phyloP scores from a whole-genome alignment of 2,329 filamentous ascomycete species.

The Dothidotthia symphoricarpi region DNA sequence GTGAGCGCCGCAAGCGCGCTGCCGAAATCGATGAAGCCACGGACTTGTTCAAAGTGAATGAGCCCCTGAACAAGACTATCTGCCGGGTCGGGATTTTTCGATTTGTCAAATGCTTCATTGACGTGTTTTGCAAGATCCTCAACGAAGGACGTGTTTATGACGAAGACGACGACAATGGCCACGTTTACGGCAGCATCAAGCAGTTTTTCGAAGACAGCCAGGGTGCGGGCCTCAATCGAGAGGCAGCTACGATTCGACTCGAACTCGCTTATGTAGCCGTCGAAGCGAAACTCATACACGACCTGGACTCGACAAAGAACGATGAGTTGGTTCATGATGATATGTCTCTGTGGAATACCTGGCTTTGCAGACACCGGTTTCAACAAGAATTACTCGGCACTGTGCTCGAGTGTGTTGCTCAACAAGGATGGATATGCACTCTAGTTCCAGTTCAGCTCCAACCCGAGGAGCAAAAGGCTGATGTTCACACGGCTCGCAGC shows the following conservation, averaged over 20 bases:
- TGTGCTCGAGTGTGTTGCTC: constrained; percentile 11
- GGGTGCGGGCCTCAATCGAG: constrained; percentile 2
- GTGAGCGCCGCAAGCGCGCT: constrained; percentile 27
- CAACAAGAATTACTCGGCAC: constrained; percentile 18
- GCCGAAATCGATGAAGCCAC: constrained; percentile 21
- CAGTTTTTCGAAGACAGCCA: constrained; percentile 10
- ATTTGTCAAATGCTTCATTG: constrained; percentile 27
- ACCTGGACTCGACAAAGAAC: too few relatives aligned
- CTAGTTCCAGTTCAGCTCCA: background rate
- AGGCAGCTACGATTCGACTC: constrained; percentile 8
- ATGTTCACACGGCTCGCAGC: constrained; percentile 11
- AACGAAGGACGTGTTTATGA: constrained; percentile 6
- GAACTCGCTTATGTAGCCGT: constrained; percentile 12
- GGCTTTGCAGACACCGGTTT: constrained; percentile 24
- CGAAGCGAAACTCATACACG: constrained; percentile 13
- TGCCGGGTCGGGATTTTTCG: constrained; percentile 25
- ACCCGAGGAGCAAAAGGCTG: background rate
- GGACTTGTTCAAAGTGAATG: constrained; percentile 15
- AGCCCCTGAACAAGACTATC: constrained; percentile 16
- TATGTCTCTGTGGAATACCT: constrained; percentile 23
- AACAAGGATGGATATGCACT: constrained; percentile 18
- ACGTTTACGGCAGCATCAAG: constrained; percentile 1
- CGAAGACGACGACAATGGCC: background rate
- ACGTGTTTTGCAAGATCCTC: constrained; percentile 16
- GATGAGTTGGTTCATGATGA: constrained; percentile 9